Evolutionary conservation across 2,329 filamentous ascomycete genomes (phyloP).

Genomic region (Xylariaceae sp.): DNA sequence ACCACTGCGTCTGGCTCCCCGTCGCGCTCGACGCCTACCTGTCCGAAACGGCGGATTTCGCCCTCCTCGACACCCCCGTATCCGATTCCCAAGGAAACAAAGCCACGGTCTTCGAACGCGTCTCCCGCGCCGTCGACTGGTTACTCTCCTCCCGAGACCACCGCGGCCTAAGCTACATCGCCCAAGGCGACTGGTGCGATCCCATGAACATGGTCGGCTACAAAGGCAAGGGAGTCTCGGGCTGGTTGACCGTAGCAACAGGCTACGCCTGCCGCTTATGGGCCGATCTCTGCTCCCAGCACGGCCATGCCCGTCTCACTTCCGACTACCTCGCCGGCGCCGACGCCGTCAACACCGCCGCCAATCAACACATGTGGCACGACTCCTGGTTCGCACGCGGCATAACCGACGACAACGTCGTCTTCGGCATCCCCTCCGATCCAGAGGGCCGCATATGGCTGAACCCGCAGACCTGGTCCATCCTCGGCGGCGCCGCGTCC

Average conservation of each 20-base stretch:
- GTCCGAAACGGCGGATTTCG: slow-evolving; percentile 49
- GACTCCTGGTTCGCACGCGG: slow-evolving; percentile 53
- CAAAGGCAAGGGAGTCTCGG: slow-evolving; percentile 52
- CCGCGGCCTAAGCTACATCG: slow-evolving; percentile 51
- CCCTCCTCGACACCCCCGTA: slow-evolving; percentile 41
- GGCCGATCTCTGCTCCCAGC: slow-evolving; percentile 46
- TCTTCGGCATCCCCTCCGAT: slow-evolving; percentile 47
- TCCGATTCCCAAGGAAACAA: slow-evolving; percentile 38
- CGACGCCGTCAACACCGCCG: slow-evolving; percentile 43
- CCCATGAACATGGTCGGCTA: slow-evolving; percentile 59
- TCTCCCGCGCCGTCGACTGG: slow-evolving; percentile 54
- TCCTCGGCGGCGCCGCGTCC: slow-evolving; percentile 47
- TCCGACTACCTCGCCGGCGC: slow-evolving; percentile 41
- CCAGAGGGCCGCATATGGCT: slow-evolving; percentile 53
- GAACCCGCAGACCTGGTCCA: slow-evolving; percentile 52
- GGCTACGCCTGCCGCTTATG: slow-evolving; percentile 48
- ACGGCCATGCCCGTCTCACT: slow-evolving; percentile 37
- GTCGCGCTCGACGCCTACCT: slow-evolving; percentile 51
- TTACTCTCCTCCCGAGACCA: slow-evolving; percentile 45
- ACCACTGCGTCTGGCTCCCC: slow-evolving; percentile 55
- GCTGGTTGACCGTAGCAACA: slow-evolving; percentile 53
- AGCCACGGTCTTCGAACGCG: slow-evolving; percentile 48
- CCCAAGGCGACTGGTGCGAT: slow-evolving; percentile 56
- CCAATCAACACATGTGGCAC: slow-evolving; percentile 49
- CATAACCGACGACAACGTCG: slow-evolving; percentile 50